These are phyloP conservation scores for Diaporthe ampelina DNA, from an alignment of 2,329 filamentous ascomycete genomes.

Conservation along the genomic window DNA sequence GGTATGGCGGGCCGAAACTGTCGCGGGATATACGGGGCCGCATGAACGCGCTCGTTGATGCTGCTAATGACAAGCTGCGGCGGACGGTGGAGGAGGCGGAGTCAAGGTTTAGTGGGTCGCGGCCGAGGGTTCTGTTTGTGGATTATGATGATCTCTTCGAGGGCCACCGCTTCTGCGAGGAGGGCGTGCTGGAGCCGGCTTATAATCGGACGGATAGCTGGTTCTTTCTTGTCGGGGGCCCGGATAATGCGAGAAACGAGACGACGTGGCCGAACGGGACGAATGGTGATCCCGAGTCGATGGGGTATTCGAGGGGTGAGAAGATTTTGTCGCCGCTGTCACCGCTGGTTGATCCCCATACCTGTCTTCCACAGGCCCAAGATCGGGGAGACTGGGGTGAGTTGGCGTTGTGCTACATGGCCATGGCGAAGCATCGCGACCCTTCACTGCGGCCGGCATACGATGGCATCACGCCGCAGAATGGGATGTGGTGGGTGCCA, in stretches of 20 bases:
- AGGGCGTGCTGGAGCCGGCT: constrained; percentile 56
- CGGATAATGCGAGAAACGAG: constrained; percentile 53
- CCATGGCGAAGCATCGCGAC: constrained; percentile 54
- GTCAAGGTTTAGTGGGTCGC: constrained; percentile 49
- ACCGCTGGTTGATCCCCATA: constrained; percentile 53
- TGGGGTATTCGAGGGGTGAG: constrained; percentile 16
- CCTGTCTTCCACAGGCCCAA: constrained; percentile 53
- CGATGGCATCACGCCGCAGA: constrained; percentile 46
- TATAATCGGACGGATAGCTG: constrained; percentile 59
- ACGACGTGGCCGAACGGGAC: constrained; percentile 43
- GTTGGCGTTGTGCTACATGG: constrained; percentile 60
- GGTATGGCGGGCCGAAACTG: constrained; percentile 59
- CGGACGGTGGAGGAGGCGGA: constrained; percentile 55
- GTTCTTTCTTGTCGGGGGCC: constrained; percentile 63
- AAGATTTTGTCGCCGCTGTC: constrained; percentile 49
- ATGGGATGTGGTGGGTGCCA: constrained; percentile 62
- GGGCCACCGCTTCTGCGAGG: constrained; percentile 58
- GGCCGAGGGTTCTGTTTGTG: constrained; percentile 58
- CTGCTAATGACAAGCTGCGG: constrained; percentile 57
- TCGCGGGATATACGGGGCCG: constrained; percentile 53
- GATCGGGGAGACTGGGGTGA: constrained; percentile 58
- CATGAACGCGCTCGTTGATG: constrained; percentile 61
- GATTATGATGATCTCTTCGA: constrained; percentile 60
- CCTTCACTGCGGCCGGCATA: constrained; percentile 51
- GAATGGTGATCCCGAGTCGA: constrained; percentile 28